Evolutionary conservation across 768 basidiomycete genomes (phyloP).

Genomic region (Porpolomopsis calyptriformis): DNA sequence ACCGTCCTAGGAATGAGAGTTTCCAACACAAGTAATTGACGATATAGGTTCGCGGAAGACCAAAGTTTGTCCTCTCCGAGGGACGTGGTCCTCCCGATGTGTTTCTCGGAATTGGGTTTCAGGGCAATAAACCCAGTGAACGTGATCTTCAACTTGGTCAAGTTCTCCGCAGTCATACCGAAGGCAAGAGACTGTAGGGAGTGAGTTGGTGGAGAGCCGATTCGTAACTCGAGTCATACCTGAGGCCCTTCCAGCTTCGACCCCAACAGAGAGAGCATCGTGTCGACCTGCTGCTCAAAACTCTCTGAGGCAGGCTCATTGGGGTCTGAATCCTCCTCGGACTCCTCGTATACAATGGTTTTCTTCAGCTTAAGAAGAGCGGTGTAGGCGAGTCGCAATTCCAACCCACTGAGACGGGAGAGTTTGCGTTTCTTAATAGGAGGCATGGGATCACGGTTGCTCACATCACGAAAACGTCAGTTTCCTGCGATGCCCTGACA

Average conservation of each 20-base stretch:
- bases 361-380: conserved; percentile 9
- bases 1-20: conserved; percentile 5
- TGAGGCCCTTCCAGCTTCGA: conserved; percentile 11
- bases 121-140: conserved; percentile 7
- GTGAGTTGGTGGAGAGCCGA: conserved; percentile 8
- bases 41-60: conserved; percentile 5
- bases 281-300: conserved; percentile 10
- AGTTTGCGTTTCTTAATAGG: conserved; percentile 12
- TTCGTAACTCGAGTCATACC: conserved; percentile 9
- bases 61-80: conserved; percentile 4
- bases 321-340: conserved; percentile 6
- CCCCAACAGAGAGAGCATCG: conserved; percentile 9
- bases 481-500: no score
- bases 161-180: conserved; percentile 8
- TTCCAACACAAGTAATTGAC: conserved; percentile 4
- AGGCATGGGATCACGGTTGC: conserved; percentile 1
- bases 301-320: conserved; percentile 5
- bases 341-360: conserved; percentile 8
- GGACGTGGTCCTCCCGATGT: conserved; percentile 8
- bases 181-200: conserved; percentile 8
- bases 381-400: conserved; percentile 10
- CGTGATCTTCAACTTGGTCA: conserved; percentile 10
- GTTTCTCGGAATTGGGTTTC: conserved; percentile 10
- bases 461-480: no score
- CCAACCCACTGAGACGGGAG: conserved; percentile 13